phyloP scores from a whole-genome alignment of 2,329 filamentous ascomycete species.

The Fusarium albosuccineum region DNA sequence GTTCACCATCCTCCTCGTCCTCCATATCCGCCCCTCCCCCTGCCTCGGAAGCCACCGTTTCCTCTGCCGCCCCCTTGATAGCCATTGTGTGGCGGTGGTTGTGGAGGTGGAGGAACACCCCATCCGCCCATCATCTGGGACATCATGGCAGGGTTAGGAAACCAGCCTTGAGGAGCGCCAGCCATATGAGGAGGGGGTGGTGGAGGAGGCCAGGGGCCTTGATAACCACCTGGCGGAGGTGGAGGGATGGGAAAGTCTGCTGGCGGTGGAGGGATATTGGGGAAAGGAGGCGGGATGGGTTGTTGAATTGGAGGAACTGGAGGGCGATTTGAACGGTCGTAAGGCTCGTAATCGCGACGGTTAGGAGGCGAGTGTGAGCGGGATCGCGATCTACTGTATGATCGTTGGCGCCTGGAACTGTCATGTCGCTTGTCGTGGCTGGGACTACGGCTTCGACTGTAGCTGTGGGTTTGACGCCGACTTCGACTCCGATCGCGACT shows the following conservation, averaged over 20 bases:
- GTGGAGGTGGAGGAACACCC: conserved; percentile 42
- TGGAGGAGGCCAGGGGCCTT: conserved; percentile 59
- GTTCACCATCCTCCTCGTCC: conserved; percentile 45
- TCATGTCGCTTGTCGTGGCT: conserved; percentile 35
- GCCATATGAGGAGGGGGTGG: conserved; percentile 47
- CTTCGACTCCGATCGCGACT: conserved; percentile 41
- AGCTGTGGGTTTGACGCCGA: conserved; percentile 40
- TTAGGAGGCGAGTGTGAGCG: conserved; percentile 37
- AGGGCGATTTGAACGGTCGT: conserved; percentile 30
- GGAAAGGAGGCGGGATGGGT: conserved; percentile 37
- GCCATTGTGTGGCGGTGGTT: conserved; percentile 38
- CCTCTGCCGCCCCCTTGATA: conserved; percentile 43
- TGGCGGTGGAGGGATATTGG: conserved; percentile 36
- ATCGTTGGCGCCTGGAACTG: conserved; percentile 37
- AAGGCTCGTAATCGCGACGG: conserved; percentile 32
- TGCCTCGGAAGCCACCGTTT: conserved; percentile 45
- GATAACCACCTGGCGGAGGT: conserved; percentile 55
- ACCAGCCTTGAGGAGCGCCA: conserved; percentile 44
- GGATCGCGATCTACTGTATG: conserved; percentile 48
- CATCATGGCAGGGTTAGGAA: conserved; percentile 45
- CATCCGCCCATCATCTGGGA: conserved; percentile 47
- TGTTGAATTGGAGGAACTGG: conserved; percentile 44
- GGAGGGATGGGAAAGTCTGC: conserved; percentile 51
- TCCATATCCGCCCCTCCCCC: conserved; percentile 50
- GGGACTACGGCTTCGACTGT: conserved; percentile 52